Evolutionary conservation across 2,329 filamentous ascomycete genomes (phyloP).

Genomic region (Emericellopsis cladophorae): DNA sequence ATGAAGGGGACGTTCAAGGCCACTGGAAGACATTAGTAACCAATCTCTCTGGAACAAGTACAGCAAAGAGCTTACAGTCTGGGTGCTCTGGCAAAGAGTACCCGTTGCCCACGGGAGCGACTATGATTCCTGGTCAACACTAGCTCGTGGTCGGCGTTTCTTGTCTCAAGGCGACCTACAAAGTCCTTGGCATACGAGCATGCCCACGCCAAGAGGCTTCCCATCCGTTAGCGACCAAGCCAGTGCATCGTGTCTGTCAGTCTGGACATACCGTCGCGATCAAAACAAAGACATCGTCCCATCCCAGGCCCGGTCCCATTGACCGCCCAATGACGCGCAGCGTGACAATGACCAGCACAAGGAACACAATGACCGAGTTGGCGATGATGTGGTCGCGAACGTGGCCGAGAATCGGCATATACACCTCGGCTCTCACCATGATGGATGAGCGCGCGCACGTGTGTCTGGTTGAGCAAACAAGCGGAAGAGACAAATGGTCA

Average conservation of each 20-base stretch:
- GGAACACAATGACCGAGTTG: constrained; percentile 16
- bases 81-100: constrained; percentile 7
- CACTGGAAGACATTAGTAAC: constrained; percentile 5
- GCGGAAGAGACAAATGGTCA: too few relatives aligned
- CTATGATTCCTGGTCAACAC: constrained; percentile 1
- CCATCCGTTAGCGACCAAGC: too few relatives aligned
- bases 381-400: constrained; percentile 14
- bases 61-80: constrained; percentile 7
- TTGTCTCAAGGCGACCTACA: constrained; percentile 6
- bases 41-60: too few relatives aligned
- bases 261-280: constrained; percentile 9
- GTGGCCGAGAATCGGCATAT: constrained; percentile 8
- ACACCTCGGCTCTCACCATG: neutral
- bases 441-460: neutral
- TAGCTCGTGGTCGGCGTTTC: neutral
- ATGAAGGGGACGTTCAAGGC: constrained; percentile 11
- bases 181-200: constrained; percentile 13
- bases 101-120: constrained; percentile 12
- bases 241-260: too few relatives aligned
- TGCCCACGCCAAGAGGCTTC: constrained; percentile 12
- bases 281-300: constrained; percentile 17
- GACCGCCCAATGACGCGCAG: constrained; percentile 14
- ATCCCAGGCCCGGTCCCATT: constrained; percentile 16
- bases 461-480: too few relatives aligned
- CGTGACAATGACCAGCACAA: constrained; percentile 13